Evolutionary conservation across 176 grass and related monocot genomes (phyloP).

Genomic region (Zizania latifolia): DNA sequence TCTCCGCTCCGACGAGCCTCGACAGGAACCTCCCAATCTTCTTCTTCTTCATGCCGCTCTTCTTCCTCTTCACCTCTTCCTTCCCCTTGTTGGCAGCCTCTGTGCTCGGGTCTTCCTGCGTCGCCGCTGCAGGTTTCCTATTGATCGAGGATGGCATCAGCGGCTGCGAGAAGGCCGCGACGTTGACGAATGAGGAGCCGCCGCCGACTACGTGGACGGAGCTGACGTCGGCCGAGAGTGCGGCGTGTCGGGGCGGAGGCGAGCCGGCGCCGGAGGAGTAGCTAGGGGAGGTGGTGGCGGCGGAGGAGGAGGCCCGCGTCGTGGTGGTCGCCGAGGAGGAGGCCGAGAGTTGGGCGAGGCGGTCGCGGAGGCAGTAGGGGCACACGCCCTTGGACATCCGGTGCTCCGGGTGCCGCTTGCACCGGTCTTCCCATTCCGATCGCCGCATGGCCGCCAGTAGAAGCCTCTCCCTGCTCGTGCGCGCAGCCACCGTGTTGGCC

Average conservation of each 20-base stretch:
- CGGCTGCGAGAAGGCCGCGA: slow-evolving; percentile 35
- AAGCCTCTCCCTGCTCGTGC: not conserved
- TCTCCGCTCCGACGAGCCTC: slow-evolving; percentile 57
- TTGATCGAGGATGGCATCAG: slow-evolving; percentile 15
- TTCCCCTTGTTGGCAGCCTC: slow-evolving; percentile 21
- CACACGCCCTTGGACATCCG: slow-evolving; percentile 75
- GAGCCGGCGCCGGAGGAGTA: slow-evolving; percentile 35
- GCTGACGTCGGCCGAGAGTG: slow-evolving; percentile 31
- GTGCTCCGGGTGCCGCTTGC: slow-evolving; percentile 81
- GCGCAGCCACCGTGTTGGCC: not conserved
- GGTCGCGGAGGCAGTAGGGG: slow-evolving; percentile 78
- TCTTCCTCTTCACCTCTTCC: slow-evolving; percentile 60
- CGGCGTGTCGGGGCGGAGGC: slow-evolving; percentile 1
- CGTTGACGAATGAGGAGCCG: slow-evolving; percentile 22
- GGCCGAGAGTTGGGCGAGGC: slow-evolving; percentile 62
- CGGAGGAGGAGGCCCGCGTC: slow-evolving; percentile 42
- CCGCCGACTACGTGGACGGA: slow-evolving; percentile 11
- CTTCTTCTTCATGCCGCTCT: slow-evolving; percentile 62
- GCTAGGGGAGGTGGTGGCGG: not conserved
- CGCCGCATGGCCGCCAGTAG: slow-evolving; percentile 34
- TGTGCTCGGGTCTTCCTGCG: slow-evolving; percentile 11
- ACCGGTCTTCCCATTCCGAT: slow-evolving; percentile 69
- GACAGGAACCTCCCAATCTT: slow-evolving; percentile 77
- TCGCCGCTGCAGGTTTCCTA: not conserved
- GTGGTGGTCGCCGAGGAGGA: slow-evolving; percentile 59